Percentiles rank a stretch among this genome's conserved stretches.
phyloP scores from a whole-genome alignment of 768 basidiomycete species.

The Candolleomyces efflorescens region DNA sequence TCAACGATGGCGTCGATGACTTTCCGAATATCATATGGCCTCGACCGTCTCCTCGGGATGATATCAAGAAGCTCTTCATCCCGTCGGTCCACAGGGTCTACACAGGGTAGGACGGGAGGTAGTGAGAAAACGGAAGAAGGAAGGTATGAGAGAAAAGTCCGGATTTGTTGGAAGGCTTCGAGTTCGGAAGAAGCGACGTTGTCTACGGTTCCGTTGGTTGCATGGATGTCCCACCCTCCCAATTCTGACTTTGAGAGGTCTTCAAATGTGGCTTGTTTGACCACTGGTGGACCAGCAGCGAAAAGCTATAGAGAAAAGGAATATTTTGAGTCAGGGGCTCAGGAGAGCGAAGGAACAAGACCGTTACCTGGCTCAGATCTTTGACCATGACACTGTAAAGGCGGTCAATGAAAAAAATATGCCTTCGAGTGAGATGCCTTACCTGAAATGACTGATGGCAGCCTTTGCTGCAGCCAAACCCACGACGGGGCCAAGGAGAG shows the following conservation, averaged over 20 bases:
- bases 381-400: constrained; percentile 34
- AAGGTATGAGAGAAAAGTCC: constrained; percentile 32
- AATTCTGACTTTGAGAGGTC: constrained; percentile 30
- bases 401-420: background rate
- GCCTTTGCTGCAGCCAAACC: constrained; percentile 38
- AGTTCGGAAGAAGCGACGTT: constrained; percentile 32
- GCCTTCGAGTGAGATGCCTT: background rate
- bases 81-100: constrained; percentile 23
- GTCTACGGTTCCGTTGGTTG: constrained; percentile 32
- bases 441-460: constrained; percentile 35
- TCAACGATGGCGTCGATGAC: constrained; percentile 33
- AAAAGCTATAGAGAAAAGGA: constrained; percentile 14
- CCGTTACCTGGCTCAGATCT: constrained; percentile 25
- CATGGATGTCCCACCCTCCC: constrained; percentile 34
- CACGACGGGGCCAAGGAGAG: constrained; percentile 35
- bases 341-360: background rate
- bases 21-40: constrained; percentile 32
- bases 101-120: constrained; percentile 22
- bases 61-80: constrained; percentile 33
- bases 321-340: background rate
- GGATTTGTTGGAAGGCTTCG: constrained; percentile 33
- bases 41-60: constrained; percentile 30
- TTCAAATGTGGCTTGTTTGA: constrained; percentile 33
- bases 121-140: constrained; percentile 35
- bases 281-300: constrained; percentile 32